Evolutionary conservation across 306 rosid species (phyloP).

Genomic region (Pueraria montana): DNA sequence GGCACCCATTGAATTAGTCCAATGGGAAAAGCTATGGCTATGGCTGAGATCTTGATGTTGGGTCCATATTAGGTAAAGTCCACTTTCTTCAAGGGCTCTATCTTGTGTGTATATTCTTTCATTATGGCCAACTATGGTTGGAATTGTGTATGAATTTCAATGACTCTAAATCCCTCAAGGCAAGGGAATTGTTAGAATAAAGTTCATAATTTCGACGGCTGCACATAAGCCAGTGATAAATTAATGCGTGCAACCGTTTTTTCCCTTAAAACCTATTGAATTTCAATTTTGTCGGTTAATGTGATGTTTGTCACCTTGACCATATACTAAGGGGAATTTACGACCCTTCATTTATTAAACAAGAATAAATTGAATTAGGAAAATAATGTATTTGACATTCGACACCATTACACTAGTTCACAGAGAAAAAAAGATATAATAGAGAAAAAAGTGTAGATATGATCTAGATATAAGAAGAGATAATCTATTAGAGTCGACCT

Average conservation of each 20-base stretch:
- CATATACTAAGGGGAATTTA: conserved; percentile 27
- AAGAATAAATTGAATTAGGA: conserved; percentile 31
- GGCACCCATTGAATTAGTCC: conserved; percentile 32
- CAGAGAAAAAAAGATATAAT: too few species aligned
- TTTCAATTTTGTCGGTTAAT: conserved; percentile 45
- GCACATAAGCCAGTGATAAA: conserved; percentile 18
- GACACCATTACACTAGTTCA: neutral
- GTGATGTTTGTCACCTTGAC: conserved; percentile 42
- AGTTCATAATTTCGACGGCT: conserved; percentile 37
- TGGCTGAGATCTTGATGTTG: conserved; percentile 44
- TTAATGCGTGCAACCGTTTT: conserved; percentile 37
- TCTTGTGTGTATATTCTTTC: conserved; percentile 40
- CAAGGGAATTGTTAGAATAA: conserved; percentile 52
- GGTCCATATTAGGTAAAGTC: conserved; percentile 49
- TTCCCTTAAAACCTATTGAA: neutral
- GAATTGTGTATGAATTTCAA: conserved; percentile 46
- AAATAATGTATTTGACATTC: conserved; percentile 7
- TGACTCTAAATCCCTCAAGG: conserved; percentile 49
- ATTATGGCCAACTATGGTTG: conserved; percentile 37
- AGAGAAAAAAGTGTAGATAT: neutral
- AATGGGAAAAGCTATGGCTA: conserved; percentile 45
- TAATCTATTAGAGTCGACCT: too few species aligned
- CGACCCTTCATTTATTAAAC: conserved; percentile 29
- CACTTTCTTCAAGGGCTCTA: conserved; percentile 21
- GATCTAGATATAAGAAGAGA: too few species aligned